Percentiles rank a stretch among this genome's conserved stretches.
Conservation (phyloP, 2,329 filamentous ascomycete genomes). For the Monilinia fructicola region DNA sequence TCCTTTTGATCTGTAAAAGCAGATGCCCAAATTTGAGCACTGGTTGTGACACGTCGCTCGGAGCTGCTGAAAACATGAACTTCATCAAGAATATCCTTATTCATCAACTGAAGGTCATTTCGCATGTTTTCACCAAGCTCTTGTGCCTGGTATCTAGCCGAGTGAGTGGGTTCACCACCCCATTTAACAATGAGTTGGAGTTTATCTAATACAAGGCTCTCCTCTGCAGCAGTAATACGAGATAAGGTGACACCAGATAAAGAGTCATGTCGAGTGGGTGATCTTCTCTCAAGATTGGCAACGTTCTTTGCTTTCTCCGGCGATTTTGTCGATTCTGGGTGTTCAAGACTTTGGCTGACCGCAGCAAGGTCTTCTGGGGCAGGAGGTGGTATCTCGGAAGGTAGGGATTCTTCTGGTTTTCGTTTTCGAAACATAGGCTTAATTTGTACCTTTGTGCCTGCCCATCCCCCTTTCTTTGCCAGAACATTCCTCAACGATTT, state of each 20-base stretch:
- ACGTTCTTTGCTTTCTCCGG: conserved; percentile 26
- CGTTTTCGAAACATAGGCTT: conserved; percentile 98
- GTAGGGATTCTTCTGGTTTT: conserved; percentile 57
- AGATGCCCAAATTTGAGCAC: conserved; percentile 91
- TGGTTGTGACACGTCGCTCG: conserved; percentile 89
- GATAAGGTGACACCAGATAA: conserved; percentile 89
- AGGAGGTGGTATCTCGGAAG: conserved; percentile 2
- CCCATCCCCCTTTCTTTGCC: conserved; percentile 88
- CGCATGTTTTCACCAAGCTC: conserved; percentile 95
- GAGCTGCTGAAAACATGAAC: conserved; percentile 95
- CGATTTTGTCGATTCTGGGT: conserved; percentile 17
- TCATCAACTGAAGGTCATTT: conserved; percentile 90
- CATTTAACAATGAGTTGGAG: conserved; percentile 97
- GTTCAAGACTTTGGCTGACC: conserved; percentile 1
- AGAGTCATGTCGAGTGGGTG: conserved; percentile 73
- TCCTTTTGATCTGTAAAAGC: conserved; percentile 88
- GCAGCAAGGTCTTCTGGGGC: conserved; percentile 6
- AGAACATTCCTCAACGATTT: conserved; percentile 80
- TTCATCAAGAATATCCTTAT: conserved; percentile 86
- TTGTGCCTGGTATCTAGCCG: conserved; percentile 91
- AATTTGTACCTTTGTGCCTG: conserved; percentile 97
- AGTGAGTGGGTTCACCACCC: conserved; percentile 97
- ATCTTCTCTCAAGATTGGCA: conserved; percentile 41
- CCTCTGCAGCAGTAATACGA: conserved; percentile 88
- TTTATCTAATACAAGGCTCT: conserved; percentile 91